These are phyloP conservation scores for Incumbomyces delicatus DNA, from an alignment of 2,329 filamentous ascomycete genomes.

Conservation along the genomic window DNA sequence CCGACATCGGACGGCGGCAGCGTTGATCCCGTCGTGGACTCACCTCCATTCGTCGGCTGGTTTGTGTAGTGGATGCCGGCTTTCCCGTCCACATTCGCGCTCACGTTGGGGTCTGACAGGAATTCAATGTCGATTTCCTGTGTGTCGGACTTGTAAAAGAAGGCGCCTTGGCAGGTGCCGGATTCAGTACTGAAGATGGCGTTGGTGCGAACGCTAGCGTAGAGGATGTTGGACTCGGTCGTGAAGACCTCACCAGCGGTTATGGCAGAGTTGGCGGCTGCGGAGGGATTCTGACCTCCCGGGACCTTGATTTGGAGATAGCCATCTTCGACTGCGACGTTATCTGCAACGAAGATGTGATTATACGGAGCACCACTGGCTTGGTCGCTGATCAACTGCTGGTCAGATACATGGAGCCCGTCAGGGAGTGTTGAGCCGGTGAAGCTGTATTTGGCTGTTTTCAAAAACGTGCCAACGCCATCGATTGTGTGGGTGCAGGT, in stretches of 20 bases:
- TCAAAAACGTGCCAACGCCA: slow-evolving; percentile 14
- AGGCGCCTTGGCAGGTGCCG: slow-evolving; percentile 17
- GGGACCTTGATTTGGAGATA: slow-evolving; percentile 15
- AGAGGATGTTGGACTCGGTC: slow-evolving; percentile 11
- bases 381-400: slow-evolving; percentile 5
- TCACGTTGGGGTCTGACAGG: slow-evolving; percentile 15
- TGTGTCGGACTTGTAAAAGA: slow-evolving; percentile 17
- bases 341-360: slow-evolving; percentile 11
- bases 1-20: slow-evolving; percentile 11
- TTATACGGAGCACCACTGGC: slow-evolving; percentile 11
- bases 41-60: slow-evolving; percentile 9
- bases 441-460: neutral
- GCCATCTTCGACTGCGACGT: slow-evolving; percentile 13
- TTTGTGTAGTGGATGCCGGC: slow-evolving; percentile 17
- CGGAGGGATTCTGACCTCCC: slow-evolving; percentile 12
- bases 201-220: slow-evolving; percentile 18
- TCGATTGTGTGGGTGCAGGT: slow-evolving; percentile 10
- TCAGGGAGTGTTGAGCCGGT: slow-evolving; percentile 9
- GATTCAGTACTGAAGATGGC: slow-evolving; percentile 18
- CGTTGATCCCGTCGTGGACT: slow-evolving; percentile 7
- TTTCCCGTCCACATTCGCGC: slow-evolving; percentile 11
- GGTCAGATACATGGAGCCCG: slow-evolving; percentile 9
- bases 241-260: slow-evolving; percentile 16
- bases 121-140: slow-evolving; percentile 20
- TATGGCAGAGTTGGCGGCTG: slow-evolving; percentile 7